These are phyloP conservation scores for Seiridium cupressi DNA, from an alignment of 2,329 filamentous ascomycete species.

Conservation along the genomic window DNA sequence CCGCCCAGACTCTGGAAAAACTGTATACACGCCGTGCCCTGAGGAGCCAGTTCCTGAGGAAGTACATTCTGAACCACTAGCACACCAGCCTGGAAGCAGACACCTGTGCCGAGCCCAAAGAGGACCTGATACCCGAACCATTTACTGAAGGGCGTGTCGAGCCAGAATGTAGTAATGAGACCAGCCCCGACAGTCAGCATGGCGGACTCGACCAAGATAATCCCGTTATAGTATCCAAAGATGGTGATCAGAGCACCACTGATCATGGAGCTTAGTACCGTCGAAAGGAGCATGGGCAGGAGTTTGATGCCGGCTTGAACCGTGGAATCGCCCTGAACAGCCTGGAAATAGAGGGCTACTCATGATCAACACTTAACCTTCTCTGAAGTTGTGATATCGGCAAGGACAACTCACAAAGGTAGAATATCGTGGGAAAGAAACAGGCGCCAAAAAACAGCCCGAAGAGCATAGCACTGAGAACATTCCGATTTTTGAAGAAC, in stretches of 20 bases:
- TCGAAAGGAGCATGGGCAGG: conserved; percentile 47
- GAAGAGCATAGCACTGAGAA: conserved; percentile 34
- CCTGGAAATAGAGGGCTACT: conserved; percentile 49
- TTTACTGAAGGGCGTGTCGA: conserved; percentile 40
- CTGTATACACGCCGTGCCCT: conserved; percentile 49
- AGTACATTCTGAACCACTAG: conserved; percentile 53
- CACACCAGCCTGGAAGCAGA: conserved; percentile 46
- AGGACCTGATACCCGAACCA: conserved; percentile 62
- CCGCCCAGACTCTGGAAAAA: conserved; percentile 68
- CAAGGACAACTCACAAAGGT: conserved; percentile 39
- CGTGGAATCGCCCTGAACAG: conserved; percentile 48
- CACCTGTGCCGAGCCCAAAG: conserved; percentile 50
- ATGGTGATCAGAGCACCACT: conserved; percentile 31
- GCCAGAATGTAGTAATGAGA: conserved; percentile 50
- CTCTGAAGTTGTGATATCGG: not conserved
- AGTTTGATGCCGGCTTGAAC: conserved; percentile 53
- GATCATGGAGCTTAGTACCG: conserved; percentile 43
- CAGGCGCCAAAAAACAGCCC: conserved; percentile 46
- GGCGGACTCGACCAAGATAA: conserved; percentile 33
- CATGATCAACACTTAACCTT: not conserved
- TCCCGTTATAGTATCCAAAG: conserved; percentile 40
- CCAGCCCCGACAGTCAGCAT: conserved; percentile 43
- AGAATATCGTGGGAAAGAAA: conserved; percentile 54
- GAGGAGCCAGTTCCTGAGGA: conserved; percentile 44
- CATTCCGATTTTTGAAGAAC: conserved; percentile 44